Conservation (phyloP, 2,329 filamentous ascomycete species). For the Xylariaceae sp. region DNA sequence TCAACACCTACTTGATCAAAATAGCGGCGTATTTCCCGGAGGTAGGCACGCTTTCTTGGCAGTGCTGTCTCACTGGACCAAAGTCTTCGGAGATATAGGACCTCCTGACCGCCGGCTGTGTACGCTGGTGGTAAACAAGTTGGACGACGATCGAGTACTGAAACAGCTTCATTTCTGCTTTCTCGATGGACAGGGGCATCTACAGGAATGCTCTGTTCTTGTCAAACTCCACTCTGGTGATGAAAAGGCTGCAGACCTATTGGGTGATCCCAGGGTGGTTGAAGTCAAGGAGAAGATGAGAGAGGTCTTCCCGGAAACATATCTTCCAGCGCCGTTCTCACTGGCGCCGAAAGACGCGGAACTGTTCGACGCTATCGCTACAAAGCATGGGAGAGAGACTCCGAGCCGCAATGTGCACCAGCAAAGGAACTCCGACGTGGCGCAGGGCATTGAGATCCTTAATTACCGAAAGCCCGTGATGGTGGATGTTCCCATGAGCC, state of each 20-base stretch:
- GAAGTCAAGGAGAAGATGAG: constrained; percentile 40
- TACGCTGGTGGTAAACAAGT: constrained; percentile 18
- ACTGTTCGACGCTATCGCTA: constrained; percentile 20
- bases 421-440: too few species aligned
- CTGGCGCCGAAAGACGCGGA: constrained; percentile 28
- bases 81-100: constrained; percentile 30
- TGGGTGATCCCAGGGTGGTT: constrained; percentile 33
- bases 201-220: constrained; percentile 21
- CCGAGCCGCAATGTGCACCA: too few species aligned
- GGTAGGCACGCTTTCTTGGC: constrained; percentile 43
- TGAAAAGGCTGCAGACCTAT: constrained; percentile 20
- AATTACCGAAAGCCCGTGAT: constrained; percentile 23
- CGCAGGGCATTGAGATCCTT: constrained; percentile 21
- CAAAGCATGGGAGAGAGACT: neutral
- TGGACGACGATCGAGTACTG: constrained; percentile 18
- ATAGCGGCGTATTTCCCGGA: constrained; percentile 42
- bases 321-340: constrained; percentile 31
- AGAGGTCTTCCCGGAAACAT: constrained; percentile 36
- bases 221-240: constrained; percentile 8
- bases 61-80: constrained; percentile 36
- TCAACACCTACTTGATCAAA: constrained; percentile 31
- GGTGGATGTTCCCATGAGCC: constrained; percentile 14
- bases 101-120: constrained; percentile 27
- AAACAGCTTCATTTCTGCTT: constrained; percentile 22
- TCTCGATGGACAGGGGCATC: constrained; percentile 15